These are phyloP conservation scores for Calonectria honghensis DNA, from an alignment of 2,329 filamentous ascomycete species.

Conservation along the genomic window DNA sequence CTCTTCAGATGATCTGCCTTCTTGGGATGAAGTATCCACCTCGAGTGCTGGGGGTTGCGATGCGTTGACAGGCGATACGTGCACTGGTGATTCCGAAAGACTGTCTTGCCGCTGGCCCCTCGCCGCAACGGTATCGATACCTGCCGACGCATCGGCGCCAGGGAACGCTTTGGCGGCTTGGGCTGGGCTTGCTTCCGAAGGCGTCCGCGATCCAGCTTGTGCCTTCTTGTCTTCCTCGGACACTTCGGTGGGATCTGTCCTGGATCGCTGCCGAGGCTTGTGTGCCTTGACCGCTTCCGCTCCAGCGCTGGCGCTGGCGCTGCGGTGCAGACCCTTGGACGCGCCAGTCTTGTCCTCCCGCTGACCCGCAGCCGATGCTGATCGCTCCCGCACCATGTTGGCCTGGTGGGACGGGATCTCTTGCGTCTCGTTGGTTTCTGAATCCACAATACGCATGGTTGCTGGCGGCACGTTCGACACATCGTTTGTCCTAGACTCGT, in stretches of 20 bases:
- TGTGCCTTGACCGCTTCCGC: slow-evolving; percentile 70
- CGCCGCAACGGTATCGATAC: slow-evolving; percentile 58
- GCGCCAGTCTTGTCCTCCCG: slow-evolving; percentile 61
- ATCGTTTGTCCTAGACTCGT: slow-evolving; percentile 69
- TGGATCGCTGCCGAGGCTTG: slow-evolving; percentile 73
- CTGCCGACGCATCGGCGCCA: slow-evolving; percentile 61
- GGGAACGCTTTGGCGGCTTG: slow-evolving; percentile 65
- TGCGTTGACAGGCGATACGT: slow-evolving; percentile 66
- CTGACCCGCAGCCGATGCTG: slow-evolving; percentile 59
- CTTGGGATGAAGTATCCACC: slow-evolving; percentile 82
- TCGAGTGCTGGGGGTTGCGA: slow-evolving; percentile 79
- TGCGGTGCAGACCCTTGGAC: slow-evolving; percentile 52
- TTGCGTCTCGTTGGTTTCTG: slow-evolving; percentile 67
- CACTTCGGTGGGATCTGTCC: slow-evolving; percentile 82
- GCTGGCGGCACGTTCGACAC: slow-evolving; percentile 74
- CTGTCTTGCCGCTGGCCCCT: slow-evolving; percentile 63
- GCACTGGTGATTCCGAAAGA: slow-evolving; percentile 81
- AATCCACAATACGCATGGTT: slow-evolving; percentile 76
- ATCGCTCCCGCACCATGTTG: slow-evolving; percentile 57
- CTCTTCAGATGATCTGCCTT: slow-evolving; percentile 77
- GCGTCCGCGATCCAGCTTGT: slow-evolving; percentile 46
- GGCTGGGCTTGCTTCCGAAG: slow-evolving; percentile 47
- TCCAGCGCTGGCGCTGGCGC: slow-evolving; percentile 58
- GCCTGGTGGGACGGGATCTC: slow-evolving; percentile 59
- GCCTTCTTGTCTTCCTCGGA: slow-evolving; percentile 67